Conservation (phyloP, 2,329 filamentous ascomycete genomes). For the Claviceps lovelessii region DNA sequence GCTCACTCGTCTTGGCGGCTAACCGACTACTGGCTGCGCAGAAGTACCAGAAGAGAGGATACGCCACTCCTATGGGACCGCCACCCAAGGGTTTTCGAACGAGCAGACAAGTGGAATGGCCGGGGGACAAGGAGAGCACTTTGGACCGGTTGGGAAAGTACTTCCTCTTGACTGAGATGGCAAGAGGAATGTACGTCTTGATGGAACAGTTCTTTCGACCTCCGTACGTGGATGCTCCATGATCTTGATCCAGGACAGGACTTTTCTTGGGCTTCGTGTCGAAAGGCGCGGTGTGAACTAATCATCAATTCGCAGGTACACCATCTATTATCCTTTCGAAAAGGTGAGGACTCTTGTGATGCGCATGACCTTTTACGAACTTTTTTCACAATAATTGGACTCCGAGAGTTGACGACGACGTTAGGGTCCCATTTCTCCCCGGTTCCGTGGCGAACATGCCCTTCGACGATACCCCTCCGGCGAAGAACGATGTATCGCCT, state of each 20-base stretch:
- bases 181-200: slow-evolving; percentile 93
- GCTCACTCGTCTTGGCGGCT: slow-evolving; percentile 11
- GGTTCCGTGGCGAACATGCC: slow-evolving; percentile 96
- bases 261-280: neutral
- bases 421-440: slow-evolving; percentile 82
- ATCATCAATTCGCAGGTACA: slow-evolving; percentile 51
- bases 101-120: slow-evolving; percentile 59
- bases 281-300: neutral
- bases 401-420: slow-evolving; percentile 8
- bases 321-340: slow-evolving; percentile 97
- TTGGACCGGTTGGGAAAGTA: slow-evolving; percentile 80
- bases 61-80: slow-evolving; percentile 60
- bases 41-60: slow-evolving; percentile 22
- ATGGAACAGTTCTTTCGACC: slow-evolving; percentile 97
- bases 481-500: slow-evolving; percentile 97
- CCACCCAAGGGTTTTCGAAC: slow-evolving; percentile 72
- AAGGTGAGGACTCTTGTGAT: slow-evolving; percentile 42
- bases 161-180: slow-evolving; percentile 92
- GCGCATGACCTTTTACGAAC: neutral
- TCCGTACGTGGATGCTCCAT: slow-evolving; percentile 52
- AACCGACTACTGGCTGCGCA: slow-evolving; percentile 7
- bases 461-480: slow-evolving; percentile 91
- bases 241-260: neutral
- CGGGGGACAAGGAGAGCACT: slow-evolving; percentile 61
- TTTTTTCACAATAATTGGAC: neutral